phyloP scores from a whole-genome alignment of 225 moss, liverwort and hornwort genomes.

The Lunularia cruciata region DNA sequence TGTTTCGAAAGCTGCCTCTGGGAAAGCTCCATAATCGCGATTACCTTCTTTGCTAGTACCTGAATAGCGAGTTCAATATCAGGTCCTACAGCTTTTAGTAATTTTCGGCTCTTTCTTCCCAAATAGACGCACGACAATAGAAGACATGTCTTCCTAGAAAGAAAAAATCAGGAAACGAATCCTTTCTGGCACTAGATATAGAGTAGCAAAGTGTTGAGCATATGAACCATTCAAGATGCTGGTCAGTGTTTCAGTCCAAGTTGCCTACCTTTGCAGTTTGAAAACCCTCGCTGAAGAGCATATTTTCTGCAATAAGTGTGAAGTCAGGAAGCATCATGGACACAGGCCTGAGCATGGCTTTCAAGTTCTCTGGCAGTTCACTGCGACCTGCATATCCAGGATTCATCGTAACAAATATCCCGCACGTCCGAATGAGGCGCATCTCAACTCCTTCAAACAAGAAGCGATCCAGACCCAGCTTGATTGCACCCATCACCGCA shows the following conservation, averaged over 20 bases:
- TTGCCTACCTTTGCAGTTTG: constrained; percentile 64
- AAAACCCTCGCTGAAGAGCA: constrained; percentile 91
- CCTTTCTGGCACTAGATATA: no score
- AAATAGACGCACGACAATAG: no score
- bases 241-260: background rate
- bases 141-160: no score
- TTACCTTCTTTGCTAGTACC: constrained; percentile 74
- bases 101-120: no score
- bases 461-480: constrained; percentile 52
- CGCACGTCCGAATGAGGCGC: constrained; percentile 72
- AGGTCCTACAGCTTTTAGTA: no score
- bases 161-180: no score
- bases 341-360: constrained; percentile 85
- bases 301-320: constrained; percentile 79
- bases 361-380: constrained; percentile 78
- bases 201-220: background rate
- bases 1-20: constrained; percentile 84
- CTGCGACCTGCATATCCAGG: constrained; percentile 88
- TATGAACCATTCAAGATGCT: no score
- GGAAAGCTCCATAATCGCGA: constrained; percentile 84
- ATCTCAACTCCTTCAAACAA: constrained; percentile 75
- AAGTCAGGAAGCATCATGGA: constrained; percentile 96
- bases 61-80: constrained; percentile 10
- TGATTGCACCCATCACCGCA: constrained; percentile 69
- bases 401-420: constrained; percentile 91